These are phyloP conservation scores for Penicillium sp. DNA, from an alignment of 2,329 filamentous ascomycete genomes.

Conservation along the genomic window DNA sequence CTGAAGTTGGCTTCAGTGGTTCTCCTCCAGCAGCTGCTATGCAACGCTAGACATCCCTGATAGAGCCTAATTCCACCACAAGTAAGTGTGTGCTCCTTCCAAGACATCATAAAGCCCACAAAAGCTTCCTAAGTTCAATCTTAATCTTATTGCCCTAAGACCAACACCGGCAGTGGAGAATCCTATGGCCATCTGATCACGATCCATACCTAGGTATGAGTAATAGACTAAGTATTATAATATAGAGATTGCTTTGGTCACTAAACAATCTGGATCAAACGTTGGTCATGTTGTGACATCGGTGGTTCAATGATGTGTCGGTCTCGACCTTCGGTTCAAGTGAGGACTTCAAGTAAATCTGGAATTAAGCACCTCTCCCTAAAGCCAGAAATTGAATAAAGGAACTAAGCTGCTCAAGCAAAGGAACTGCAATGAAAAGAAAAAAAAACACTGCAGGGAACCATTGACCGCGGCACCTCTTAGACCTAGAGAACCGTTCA, in stretches of 20 bases:
- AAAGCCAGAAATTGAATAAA: too few relatives aligned
- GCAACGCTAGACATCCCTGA: not conserved
- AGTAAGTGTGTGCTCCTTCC: not conserved
- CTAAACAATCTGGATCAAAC: not conserved
- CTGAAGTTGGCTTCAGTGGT: not conserved
- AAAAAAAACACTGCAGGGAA: not conserved
- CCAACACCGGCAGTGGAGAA: not conserved
- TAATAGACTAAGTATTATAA: too few relatives aligned
- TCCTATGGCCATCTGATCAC: not conserved
- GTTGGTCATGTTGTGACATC: not conserved
- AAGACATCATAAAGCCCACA: not conserved
- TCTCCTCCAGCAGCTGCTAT: not conserved
- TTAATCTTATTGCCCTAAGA: not conserved
- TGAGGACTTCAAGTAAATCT: not conserved
- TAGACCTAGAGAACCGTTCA: not conserved
- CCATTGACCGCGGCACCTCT: not conserved
- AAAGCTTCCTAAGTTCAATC: not conserved
- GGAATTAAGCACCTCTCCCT: too few relatives aligned
- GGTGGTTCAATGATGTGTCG: not conserved
- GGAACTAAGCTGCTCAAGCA: not conserved
- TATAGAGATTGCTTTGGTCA: not conserved
- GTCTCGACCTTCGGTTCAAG: not conserved
- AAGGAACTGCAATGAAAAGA: not conserved
- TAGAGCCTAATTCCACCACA: not conserved
- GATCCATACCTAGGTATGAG: too few relatives aligned